Conservation (phyloP, 768 basidiomycete genomes). For the Tricholoma bakamatsutake region DNA sequence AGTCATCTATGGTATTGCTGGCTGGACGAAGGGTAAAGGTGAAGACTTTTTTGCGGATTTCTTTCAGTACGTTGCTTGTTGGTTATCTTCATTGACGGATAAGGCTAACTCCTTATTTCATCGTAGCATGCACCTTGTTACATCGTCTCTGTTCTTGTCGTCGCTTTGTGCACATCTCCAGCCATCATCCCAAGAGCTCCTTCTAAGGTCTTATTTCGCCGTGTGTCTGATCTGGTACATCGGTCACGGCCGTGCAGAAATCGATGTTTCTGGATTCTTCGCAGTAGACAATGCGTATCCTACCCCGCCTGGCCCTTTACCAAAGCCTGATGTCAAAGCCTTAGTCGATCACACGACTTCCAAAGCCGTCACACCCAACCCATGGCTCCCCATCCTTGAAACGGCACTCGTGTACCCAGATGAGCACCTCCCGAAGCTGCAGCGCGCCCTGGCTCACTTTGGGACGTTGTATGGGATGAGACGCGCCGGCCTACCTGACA, state of each 20-base stretch:
- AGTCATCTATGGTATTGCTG: conserved; percentile 52
- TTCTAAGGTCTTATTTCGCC: conserved; percentile 57
- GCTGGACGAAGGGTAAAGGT: conserved; percentile 33
- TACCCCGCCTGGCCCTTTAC: conserved; percentile 14
- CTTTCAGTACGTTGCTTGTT: conserved; percentile 6
- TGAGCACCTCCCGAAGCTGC: conserved; percentile 38
- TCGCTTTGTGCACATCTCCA: conserved; percentile 38
- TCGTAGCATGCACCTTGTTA: conserved; percentile 58
- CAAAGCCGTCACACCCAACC: conserved; percentile 38
- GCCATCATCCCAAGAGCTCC: conserved; percentile 37
- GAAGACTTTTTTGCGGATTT: conserved; percentile 51
- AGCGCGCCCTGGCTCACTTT: conserved; percentile 34
- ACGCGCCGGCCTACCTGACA: conserved; percentile 13
- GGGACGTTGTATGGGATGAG: conserved; percentile 22
- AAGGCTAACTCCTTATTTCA: not conserved
- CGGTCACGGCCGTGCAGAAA: conserved; percentile 44
- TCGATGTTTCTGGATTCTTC: conserved; percentile 49
- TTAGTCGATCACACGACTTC: conserved; percentile 26
- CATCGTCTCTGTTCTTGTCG: conserved; percentile 57
- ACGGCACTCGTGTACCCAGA: conserved; percentile 51
- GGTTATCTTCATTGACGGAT: not conserved
- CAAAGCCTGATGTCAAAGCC: conserved; percentile 18
- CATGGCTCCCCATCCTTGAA: conserved; percentile 55
- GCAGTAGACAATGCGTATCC: conserved; percentile 18
- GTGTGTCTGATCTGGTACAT: conserved; percentile 49